phyloP scores from a whole-genome alignment of 2,329 filamentous ascomycete genomes.

The Microcyclosporella mali region DNA sequence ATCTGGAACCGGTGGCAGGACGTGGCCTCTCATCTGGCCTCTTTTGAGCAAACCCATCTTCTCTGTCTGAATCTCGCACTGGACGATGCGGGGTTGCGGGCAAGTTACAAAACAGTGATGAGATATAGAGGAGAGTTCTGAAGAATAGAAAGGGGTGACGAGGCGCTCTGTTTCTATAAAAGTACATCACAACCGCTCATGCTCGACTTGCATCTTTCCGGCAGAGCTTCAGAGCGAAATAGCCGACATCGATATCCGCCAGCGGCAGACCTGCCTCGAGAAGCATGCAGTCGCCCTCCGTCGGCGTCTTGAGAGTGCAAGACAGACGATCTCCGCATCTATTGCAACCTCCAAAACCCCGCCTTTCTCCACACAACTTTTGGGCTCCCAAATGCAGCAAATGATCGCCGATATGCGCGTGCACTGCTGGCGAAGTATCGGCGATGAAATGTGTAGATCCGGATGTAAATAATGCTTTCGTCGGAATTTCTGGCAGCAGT shows the following conservation, averaged over 20 bases:
- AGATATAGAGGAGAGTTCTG: not conserved
- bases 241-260: constrained; percentile 3
- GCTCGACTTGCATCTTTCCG: not conserved
- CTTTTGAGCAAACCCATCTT: too few species aligned
- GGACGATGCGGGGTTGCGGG: too few species aligned
- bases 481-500: too few species aligned
- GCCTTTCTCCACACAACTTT: constrained; percentile 4
- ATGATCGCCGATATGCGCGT: not conserved
- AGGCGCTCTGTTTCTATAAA: too few species aligned
- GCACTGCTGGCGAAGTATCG: too few species aligned
- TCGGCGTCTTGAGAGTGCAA: not conserved
- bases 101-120: too few species aligned
- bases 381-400: constrained; percentile 1
- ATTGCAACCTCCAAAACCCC: not conserved
- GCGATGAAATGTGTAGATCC: too few species aligned
- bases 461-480: too few species aligned
- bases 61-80: too few species aligned
- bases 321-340: constrained; percentile 3
- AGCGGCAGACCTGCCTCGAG: constrained; percentile 3
- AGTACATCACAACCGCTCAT: not conserved
- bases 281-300: not conserved
- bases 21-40: too few species aligned
- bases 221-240: constrained; percentile 4
- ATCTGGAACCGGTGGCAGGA: too few species aligned
- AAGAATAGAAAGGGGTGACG: too few species aligned